Percentiles rank a stretch among this genome's conserved stretches.
These are phyloP conservation scores for Starmerella cellae DNA, from an alignment of 805 yeast species.

Conservation along the genomic window DNA sequence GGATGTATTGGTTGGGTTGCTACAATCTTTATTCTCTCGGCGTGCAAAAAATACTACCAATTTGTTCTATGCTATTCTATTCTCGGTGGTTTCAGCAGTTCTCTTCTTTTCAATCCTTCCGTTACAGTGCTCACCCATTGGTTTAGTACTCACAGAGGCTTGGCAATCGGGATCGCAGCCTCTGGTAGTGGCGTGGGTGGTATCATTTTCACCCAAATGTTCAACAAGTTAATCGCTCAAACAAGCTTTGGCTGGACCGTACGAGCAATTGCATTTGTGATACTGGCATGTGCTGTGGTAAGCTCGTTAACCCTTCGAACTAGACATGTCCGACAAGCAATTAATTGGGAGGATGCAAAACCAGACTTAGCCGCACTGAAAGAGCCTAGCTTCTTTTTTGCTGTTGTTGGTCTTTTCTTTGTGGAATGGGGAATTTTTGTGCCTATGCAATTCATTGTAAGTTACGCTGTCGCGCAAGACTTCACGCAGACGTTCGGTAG, in stretches of 20 bases:
- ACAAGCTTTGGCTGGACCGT: slow-evolving; percentile 54
- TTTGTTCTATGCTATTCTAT: slow-evolving; percentile 45
- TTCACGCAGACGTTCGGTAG: slow-evolving; percentile 25
- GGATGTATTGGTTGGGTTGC: slow-evolving; percentile 36
- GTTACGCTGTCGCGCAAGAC: slow-evolving; percentile 43
- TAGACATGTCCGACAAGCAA: slow-evolving; percentile 22
- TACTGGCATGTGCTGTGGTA: slow-evolving; percentile 20
- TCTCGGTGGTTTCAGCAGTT: slow-evolving; percentile 36
- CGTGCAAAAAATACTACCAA: slow-evolving; percentile 40
- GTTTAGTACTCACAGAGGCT: slow-evolving; percentile 44
- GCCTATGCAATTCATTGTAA: slow-evolving; percentile 41
- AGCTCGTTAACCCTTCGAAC: slow-evolving; percentile 31
- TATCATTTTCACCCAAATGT: slow-evolving; percentile 42
- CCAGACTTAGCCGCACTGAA: slow-evolving; percentile 25
- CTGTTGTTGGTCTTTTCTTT: slow-evolving; percentile 25
- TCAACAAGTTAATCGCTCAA: slow-evolving; percentile 33
- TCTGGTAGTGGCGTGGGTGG: slow-evolving; percentile 61
- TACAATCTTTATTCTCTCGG: slow-evolving; percentile 42
- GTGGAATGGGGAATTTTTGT: slow-evolving; percentile 42
- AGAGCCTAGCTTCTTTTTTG: slow-evolving; percentile 23
- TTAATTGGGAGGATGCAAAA: slow-evolving; percentile 17
- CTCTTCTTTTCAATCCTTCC: slow-evolving; percentile 39
- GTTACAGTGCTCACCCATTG: slow-evolving; percentile 49
- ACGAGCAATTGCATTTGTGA: slow-evolving; percentile 33
- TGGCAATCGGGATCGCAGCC: slow-evolving; percentile 49